Evolutionary conservation across 2,329 filamentous ascomycete genomes (phyloP), one percentile per base, ranked within the genome.

Genomic region (Curvularia spicifera): DNA sequence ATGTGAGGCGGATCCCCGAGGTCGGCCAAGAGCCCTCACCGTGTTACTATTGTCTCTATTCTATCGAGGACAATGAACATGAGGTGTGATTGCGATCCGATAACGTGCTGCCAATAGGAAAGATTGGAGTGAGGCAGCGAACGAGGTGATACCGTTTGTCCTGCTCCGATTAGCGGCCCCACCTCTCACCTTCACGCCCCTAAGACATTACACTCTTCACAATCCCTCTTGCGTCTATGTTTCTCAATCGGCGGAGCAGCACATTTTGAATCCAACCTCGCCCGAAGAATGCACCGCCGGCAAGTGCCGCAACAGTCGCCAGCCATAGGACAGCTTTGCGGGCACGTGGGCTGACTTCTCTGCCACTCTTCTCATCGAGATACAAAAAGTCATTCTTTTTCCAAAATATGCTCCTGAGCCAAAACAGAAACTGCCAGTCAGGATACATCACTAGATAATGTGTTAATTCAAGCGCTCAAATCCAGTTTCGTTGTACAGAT

Each of bases 381-480:
- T 75, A 78, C 5, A 71, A 58, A 55, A 82, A 78, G 43, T 82
- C 79, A 1, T 60, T 56, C 66, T 69, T 77, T 1, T 69, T 68
- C 40, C 80, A 72, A 52, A 83, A 83, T 1, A 84, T 63, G 52
- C 80, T 83, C 13, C 82, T 67, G 18, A 78, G 52, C 81, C 82
- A 84, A 57, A 78, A 83, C 51, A 74, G 71, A 54, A 78, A 83
- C 65, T 84, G 81, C 76, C 79, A 84, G 47, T 83, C 80, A 0
- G 82, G 82, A 61, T 83, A 85, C 76, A 84, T 82, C 64, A 81
- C 60, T 62, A n/a, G 3, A 10, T 4, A 49, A 15, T 2, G 9
- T 8, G 20, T 61, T 35, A 58, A 51, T 7, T 22, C 18, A 3
- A 42, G 9, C 8, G 6, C 39, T 12, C 8, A 22, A 22, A 22